Evolutionary conservation across 2,329 filamentous ascomycete genomes (phyloP).

Genomic region (Clonostachys chloroleuca): DNA sequence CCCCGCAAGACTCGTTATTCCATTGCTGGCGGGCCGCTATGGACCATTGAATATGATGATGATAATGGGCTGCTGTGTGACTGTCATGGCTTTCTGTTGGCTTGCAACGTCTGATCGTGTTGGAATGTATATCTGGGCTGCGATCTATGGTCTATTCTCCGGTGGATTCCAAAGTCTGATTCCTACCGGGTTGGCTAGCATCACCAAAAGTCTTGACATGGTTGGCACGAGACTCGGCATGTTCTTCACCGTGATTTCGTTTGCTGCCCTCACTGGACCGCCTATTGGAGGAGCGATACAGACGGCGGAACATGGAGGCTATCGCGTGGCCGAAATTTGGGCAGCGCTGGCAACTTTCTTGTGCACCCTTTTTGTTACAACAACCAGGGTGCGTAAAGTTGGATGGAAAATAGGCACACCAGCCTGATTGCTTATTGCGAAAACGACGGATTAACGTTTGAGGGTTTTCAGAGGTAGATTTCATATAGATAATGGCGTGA

Average conservation of each 20-base stretch:
- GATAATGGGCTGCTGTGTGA: conserved; percentile 13
- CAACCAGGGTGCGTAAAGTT: too few species aligned
- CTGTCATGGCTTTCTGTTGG: conserved; percentile 27
- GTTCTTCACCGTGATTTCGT: conserved; percentile 29
- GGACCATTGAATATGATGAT: conserved; percentile 24
- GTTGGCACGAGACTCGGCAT: conserved; percentile 33
- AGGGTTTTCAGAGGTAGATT: too few species aligned
- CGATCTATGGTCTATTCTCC: conserved; percentile 15
- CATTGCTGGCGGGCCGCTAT: conserved; percentile 25
- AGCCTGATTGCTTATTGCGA: too few species aligned
- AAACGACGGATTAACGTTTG: too few species aligned
- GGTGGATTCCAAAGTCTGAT: conserved; percentile 33
- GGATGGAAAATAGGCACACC: too few species aligned
- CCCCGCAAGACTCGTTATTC: conserved; percentile 11
- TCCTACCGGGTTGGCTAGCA: conserved; percentile 28
- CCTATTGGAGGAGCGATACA: conserved; percentile 25
- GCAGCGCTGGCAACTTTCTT: too few species aligned
- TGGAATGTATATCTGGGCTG: conserved; percentile 28
- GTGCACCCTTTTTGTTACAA: too few species aligned
- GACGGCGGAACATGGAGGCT: too few species aligned
- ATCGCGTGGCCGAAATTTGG: too few species aligned
- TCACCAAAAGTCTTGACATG: conserved; percentile 28
- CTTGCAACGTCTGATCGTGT: conserved; percentile 22
- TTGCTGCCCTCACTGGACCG: conserved; percentile 30
- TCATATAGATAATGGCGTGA: too few species aligned